Percentiles rank a stretch among this genome's conserved stretches.
phyloP scores from a whole-genome alignment of 2,329 filamentous ascomycete genomes.

The Xylariales sp. region DNA sequence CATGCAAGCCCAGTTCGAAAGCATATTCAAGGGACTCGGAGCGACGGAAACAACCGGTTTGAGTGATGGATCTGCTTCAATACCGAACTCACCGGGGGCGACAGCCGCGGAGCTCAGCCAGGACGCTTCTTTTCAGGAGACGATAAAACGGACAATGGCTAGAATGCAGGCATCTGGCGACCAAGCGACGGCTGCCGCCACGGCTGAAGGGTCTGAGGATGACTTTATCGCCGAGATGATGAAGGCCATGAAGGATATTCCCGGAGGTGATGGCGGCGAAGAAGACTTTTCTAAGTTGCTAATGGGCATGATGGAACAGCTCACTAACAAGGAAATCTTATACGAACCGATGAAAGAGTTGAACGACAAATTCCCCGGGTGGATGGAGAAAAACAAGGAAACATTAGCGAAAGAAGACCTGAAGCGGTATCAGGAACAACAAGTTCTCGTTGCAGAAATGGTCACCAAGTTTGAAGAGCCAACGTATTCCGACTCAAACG shows the following conservation, averaged over 20 bases:
- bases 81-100: constrained; percentile 43
- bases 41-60: constrained; percentile 54
- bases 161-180: constrained; percentile 92
- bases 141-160: constrained; percentile 93
- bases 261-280: constrained; percentile 68
- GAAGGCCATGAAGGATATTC: constrained; percentile 81
- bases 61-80: constrained; percentile 43
- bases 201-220: constrained; percentile 73
- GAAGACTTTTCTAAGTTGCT: constrained; percentile 96
- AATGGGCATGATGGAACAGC: constrained; percentile 97
- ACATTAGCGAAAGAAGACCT: constrained; percentile 77
- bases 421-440: constrained; percentile 84
- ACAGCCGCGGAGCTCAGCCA: constrained; percentile 53
- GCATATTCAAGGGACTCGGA: constrained; percentile 78
- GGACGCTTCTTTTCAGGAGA: constrained; percentile 86
- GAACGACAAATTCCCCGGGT: constrained; percentile 88
- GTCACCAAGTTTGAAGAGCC: constrained; percentile 87
- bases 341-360: constrained; percentile 99
- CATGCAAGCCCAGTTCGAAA: constrained; percentile 82
- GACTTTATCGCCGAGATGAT: constrained; percentile 93
- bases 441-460: constrained; percentile 83
- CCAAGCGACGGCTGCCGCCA: constrained; percentile 81
- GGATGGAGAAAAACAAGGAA: constrained; percentile 82
- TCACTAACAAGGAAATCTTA: constrained; percentile 97
- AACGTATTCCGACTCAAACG: constrained; percentile 83